Evolutionary conservation across 192 early-diverging fungal species (phyloP).

Genomic region (Rhizoclosmatium globosum): DNA sequence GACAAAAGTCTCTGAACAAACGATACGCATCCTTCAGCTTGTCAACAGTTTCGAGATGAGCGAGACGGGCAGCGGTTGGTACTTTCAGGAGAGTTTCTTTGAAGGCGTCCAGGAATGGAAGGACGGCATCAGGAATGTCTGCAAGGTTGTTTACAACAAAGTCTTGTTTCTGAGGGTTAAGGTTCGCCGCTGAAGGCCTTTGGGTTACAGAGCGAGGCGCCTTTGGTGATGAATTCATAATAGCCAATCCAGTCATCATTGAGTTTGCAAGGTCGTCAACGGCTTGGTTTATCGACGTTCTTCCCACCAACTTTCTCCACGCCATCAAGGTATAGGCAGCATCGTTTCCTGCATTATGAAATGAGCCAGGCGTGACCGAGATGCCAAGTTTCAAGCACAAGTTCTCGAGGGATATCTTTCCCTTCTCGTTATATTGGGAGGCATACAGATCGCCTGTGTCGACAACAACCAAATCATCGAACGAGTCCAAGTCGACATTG

Average conservation of each 20-base stretch:
- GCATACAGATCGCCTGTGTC: conserved; percentile 15
- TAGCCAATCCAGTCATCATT: neutral
- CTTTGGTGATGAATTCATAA: neutral
- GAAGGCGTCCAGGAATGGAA: conserved; percentile 20
- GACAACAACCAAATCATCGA: neutral
- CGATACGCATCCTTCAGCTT: conserved; percentile 11
- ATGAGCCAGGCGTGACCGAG: neutral
- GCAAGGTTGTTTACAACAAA: neutral
- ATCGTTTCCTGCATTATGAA: conserved; percentile 30
- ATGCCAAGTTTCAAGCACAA: conserved; percentile 2
- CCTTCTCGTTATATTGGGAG: neutral
- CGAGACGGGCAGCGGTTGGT: neutral
- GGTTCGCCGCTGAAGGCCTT: neutral
- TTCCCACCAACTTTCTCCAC: neutral
- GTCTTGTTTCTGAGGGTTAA: neutral
- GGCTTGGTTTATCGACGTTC: neutral
- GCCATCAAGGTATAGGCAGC: conserved; percentile 24
- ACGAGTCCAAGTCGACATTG: neutral
- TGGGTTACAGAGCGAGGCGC: neutral
- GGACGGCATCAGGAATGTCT: neutral
- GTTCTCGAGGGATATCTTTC: neutral
- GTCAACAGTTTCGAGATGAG: neutral
- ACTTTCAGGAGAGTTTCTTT: conserved; percentile 1
- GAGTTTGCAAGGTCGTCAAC: neutral
- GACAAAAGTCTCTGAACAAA: neutral